These are phyloP conservation scores for Delonix regia DNA, from an alignment of 306 rosid genomes.

Conservation along the genomic window DNA sequence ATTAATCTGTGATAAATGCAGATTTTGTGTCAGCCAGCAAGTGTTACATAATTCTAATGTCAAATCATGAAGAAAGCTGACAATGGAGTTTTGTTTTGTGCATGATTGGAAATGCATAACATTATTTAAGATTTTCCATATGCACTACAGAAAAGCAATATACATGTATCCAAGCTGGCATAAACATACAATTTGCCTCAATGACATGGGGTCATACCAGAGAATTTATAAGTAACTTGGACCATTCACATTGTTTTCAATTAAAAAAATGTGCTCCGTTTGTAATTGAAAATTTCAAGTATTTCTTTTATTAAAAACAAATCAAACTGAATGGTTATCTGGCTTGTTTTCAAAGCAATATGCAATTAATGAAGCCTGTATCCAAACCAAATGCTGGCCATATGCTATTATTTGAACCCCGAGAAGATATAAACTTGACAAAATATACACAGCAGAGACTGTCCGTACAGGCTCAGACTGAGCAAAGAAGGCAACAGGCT, in stretches of 20 bases:
- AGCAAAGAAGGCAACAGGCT: neutral
- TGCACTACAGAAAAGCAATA: neutral
- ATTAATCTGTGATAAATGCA: slow-evolving; percentile 14
- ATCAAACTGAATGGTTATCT: neutral
- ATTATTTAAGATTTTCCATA: neutral
- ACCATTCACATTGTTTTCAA: too few species aligned
- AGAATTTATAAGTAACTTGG: neutral
- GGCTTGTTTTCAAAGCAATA: neutral
- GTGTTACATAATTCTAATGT: slow-evolving; percentile 4
- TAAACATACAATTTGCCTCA: neutral
- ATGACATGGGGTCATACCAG: neutral
- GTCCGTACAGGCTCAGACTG: neutral
- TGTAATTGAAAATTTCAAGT: neutral
- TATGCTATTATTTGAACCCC: neutral
- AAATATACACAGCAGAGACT: neutral
- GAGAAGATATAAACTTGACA: neutral
- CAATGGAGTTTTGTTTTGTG: neutral
- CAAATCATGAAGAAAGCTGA: slow-evolving; percentile 10
- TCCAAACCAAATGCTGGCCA: neutral
- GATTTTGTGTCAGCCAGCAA: slow-evolving; percentile 2
- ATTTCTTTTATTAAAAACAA: neutral
- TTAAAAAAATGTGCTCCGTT: neutral
- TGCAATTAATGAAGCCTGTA: neutral
- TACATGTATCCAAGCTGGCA: neutral
- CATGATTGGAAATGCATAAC: neutral